These are phyloP conservation scores for Endoconidiophora laricicola DNA, from an alignment of 2,329 filamentous ascomycete species.

Conservation along the genomic window DNA sequence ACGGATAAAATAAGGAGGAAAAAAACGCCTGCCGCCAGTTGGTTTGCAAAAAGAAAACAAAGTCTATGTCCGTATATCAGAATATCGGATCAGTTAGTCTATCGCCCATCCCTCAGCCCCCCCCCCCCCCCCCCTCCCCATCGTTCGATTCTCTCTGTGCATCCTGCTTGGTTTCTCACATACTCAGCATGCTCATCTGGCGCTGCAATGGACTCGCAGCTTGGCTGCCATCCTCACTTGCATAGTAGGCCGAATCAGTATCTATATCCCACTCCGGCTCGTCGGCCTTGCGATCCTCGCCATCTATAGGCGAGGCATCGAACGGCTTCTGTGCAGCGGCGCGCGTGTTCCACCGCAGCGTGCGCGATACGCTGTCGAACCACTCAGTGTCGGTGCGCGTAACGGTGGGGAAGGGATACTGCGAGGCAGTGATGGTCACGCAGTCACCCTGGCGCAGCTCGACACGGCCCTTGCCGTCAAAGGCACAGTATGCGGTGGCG, in stretches of 20 bases:
- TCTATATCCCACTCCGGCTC: conserved; percentile 82
- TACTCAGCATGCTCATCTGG: conserved; percentile 57
- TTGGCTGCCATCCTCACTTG: conserved; percentile 55
- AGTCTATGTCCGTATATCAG: conserved; percentile 1
- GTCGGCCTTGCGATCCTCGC: conserved; percentile 28
- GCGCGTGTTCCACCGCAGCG: conserved; percentile 85
- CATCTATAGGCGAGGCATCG: conserved; percentile 31
- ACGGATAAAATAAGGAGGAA: background rate
- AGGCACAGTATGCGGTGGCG: conserved; percentile 89
- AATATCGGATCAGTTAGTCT: background rate
- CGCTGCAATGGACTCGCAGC: conserved; percentile 51
- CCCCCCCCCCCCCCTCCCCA: too few species aligned
- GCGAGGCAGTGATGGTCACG: conserved; percentile 87
- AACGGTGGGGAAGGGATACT: conserved; percentile 94
- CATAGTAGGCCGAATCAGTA: conserved; percentile 58
- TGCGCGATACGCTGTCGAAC: conserved; percentile 90
- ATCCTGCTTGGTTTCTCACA: conserved; percentile 23
- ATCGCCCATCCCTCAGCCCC: background rate
- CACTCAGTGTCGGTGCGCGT: conserved; percentile 80
- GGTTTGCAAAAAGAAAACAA: background rate
- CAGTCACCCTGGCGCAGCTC: conserved; percentile 87
- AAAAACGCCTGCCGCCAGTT: conserved; percentile 2
- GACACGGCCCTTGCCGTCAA: conserved; percentile 90
- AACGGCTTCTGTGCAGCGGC: conserved; percentile 88
- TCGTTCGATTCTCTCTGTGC: background rate